Conservation (phyloP, 225 moss, liverwort and hornwort genomes). For the Marchantia paleacea region DNA sequence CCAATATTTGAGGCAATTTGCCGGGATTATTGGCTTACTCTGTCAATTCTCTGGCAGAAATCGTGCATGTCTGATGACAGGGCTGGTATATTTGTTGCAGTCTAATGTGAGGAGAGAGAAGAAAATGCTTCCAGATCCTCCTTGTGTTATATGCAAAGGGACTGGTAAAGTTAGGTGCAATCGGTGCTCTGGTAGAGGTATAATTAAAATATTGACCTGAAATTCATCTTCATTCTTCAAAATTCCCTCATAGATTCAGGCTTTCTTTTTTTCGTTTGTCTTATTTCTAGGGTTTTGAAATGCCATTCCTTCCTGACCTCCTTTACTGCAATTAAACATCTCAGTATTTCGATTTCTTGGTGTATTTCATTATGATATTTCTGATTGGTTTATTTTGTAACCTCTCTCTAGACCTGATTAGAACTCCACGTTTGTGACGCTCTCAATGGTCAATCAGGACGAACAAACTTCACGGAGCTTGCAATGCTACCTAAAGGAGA, state of each 20-base stretch:
- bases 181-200: slow-evolving; percentile 72
- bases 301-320: too few species aligned
- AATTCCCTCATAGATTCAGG: too few species aligned
- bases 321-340: too few species aligned
- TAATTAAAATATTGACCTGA: neutral
- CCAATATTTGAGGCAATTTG: neutral
- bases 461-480: slow-evolving; percentile 73
- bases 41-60: neutral
- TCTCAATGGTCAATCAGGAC: slow-evolving; percentile 42
- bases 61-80: neutral
- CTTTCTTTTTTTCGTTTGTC: too few species aligned
- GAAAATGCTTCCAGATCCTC: slow-evolving; percentile 67
- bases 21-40: too few species aligned
- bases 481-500: slow-evolving; percentile 89
- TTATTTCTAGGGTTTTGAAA: too few species aligned
- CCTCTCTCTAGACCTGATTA: too few species aligned
- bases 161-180: slow-evolving; percentile 70
- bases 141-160: slow-evolving; percentile 78
- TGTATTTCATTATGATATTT: too few species aligned
- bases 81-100: slow-evolving; percentile 9
- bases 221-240: too few species aligned
- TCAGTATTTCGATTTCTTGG: too few species aligned
- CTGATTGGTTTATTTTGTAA: too few species aligned
- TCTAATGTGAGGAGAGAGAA: slow-evolving; percentile 84
- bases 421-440: too few species aligned